Evolutionary conservation across 768 basidiomycete genomes (phyloP).

Genomic region (Lactarius deliciosus): DNA sequence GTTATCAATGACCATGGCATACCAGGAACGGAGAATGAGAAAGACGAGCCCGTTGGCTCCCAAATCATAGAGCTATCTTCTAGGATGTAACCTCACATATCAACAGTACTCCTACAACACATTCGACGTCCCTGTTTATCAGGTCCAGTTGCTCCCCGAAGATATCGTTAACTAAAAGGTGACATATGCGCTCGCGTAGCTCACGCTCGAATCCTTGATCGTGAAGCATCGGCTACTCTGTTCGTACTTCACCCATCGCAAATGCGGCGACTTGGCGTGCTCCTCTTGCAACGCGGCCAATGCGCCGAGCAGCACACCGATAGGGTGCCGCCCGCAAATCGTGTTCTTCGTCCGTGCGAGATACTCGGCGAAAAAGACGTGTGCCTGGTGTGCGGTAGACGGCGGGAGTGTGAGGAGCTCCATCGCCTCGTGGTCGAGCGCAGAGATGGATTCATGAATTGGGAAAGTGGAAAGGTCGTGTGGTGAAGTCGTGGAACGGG

Average conservation of each 20-base stretch:
- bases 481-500: constrained; percentile 42
- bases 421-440: constrained; percentile 87
- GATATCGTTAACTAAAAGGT: constrained; percentile 45
- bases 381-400: constrained; percentile 52
- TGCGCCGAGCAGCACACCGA: constrained; percentile 86
- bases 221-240: constrained; percentile 79
- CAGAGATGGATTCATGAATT: constrained; percentile 80
- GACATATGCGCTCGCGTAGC: constrained; percentile 91
- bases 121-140: background rate
- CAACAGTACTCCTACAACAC: background rate
- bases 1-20: constrained; percentile 70
- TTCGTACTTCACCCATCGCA: constrained; percentile 90
- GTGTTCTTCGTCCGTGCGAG: constrained; percentile 82
- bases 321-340: constrained; percentile 95
- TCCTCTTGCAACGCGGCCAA: constrained; percentile 55
- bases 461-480: constrained; percentile 48
- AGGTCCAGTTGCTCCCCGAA: background rate
- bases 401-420: constrained; percentile 60
- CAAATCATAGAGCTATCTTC: constrained; percentile 37
- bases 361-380: constrained; percentile 64
- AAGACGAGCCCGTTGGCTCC: constrained; percentile 56
- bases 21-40: constrained; percentile 61
- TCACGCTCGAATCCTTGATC: constrained; percentile 84
- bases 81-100: constrained; percentile 23
- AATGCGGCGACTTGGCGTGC: constrained; percentile 35